phyloP scores from a whole-genome alignment of 2,329 filamentous ascomycete genomes.

The Plectosphaerella sp. region DNA sequence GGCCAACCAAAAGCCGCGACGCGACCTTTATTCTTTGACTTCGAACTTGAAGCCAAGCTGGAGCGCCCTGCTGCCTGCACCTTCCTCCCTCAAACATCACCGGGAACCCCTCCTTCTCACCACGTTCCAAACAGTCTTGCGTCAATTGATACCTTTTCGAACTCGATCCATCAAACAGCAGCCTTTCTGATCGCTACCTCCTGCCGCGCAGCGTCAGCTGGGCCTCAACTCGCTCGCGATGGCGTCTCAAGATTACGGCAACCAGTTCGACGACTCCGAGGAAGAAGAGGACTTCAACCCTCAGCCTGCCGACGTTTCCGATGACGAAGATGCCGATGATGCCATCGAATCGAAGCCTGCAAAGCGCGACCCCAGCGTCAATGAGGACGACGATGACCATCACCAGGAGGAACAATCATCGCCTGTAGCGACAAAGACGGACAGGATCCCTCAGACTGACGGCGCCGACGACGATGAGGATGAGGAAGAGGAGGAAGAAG shows the following conservation, averaged over 20 bases:
- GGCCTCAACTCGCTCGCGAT: conserved; percentile 26
- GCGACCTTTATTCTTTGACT: conserved; percentile 1
- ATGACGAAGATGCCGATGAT: conserved; percentile 55
- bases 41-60: neutral
- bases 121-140: too few species aligned
- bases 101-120: neutral
- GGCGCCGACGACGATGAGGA: conserved; percentile 26
- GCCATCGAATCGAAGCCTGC: conserved; percentile 27
- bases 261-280: conserved; percentile 58
- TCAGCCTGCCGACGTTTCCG: conserved; percentile 66
- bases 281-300: conserved; percentile 92
- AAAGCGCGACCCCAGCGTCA: neutral
- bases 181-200: neutral
- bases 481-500: conserved; percentile 30
- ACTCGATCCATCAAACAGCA: too few species aligned
- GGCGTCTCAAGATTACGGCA: conserved; percentile 37
- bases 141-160: too few species aligned
- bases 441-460: conserved; percentile 7
- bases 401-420: conserved; percentile 21
- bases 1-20: conserved; percentile 2
- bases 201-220: neutral
- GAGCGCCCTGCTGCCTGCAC: neutral
- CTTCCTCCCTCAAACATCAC: neutral
- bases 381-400: conserved; percentile 36
- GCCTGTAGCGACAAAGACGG: conserved; percentile 20